Evolutionary conservation across 2,329 filamentous ascomycete species (phyloP).

Genomic region (Albophoma yamanashiensis): DNA sequence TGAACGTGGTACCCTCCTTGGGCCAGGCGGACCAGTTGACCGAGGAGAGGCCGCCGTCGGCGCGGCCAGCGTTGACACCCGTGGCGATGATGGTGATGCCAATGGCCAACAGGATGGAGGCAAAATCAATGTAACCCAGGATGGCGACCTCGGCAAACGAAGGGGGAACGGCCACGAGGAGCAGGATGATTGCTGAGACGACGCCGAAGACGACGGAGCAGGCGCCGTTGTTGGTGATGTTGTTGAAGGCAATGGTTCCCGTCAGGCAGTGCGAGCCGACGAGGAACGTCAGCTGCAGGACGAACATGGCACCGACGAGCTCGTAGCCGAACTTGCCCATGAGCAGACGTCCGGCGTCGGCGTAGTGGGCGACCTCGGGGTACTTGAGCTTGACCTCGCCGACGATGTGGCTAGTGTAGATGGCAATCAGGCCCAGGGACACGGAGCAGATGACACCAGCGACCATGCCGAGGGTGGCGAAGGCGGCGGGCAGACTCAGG

Average conservation of each 20-base stretch:
- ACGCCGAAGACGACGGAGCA: constrained; percentile 35
- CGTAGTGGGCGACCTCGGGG: constrained; percentile 53
- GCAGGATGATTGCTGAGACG: constrained; percentile 33
- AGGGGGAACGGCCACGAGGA: constrained; percentile 34
- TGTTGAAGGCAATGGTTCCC: constrained; percentile 58
- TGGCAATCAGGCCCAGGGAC: constrained; percentile 32
- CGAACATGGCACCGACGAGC: constrained; percentile 49
- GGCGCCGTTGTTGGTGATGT: constrained; percentile 43
- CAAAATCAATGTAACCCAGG: constrained; percentile 44
- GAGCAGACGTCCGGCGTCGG: constrained; percentile 55
- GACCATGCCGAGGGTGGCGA: constrained; percentile 43
- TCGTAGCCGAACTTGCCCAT: constrained; percentile 50
- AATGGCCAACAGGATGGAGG: constrained; percentile 53
- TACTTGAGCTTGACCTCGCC: constrained; percentile 36
- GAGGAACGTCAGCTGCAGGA: constrained; percentile 56
- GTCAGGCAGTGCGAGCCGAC: constrained; percentile 63
- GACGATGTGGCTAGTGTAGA: constrained; percentile 36
- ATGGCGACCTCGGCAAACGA: constrained; percentile 38
- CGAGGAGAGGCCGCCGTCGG: constrained; percentile 18
- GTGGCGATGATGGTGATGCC: constrained; percentile 57
- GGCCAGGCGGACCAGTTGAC: constrained; percentile 35
- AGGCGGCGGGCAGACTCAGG: constrained; percentile 39
- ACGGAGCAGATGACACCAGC: constrained; percentile 32
- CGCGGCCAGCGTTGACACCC: constrained; percentile 30
- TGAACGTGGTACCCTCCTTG: constrained; percentile 33